Percentiles rank a stretch among this genome's conserved stretches.
Conservation (phyloP, 2,329 filamentous ascomycete genomes). For the Trichoderma breve region DNA sequence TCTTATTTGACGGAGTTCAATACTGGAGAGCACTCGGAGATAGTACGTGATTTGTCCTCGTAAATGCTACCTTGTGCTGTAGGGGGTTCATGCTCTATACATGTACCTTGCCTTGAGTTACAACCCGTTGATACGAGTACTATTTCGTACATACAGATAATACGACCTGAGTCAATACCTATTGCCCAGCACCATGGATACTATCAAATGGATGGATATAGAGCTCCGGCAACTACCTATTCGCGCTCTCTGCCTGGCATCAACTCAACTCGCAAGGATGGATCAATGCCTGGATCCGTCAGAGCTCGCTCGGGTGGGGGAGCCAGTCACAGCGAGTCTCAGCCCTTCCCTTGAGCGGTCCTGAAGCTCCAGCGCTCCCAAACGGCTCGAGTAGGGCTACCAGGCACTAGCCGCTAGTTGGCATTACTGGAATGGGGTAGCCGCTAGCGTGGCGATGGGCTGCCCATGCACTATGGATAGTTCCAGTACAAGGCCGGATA, state of each 20-base stretch:
- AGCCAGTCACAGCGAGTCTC: too few relatives aligned
- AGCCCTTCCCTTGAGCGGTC: too few relatives aligned
- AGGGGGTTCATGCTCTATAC: not conserved
- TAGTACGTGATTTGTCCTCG: not conserved
- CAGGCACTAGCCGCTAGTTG: not conserved
- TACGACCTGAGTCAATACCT: not conserved
- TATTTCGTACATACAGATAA: not conserved
- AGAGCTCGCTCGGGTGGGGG: too few relatives aligned
- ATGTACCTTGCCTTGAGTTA: not conserved
- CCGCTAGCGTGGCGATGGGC: not conserved
- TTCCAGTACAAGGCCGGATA: not conserved
- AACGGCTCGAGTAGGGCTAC: not conserved
- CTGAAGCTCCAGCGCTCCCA: not conserved
- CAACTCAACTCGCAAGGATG: too few relatives aligned
- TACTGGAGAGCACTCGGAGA: not conserved
- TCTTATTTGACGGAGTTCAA: not conserved
- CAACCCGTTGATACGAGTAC: not conserved
- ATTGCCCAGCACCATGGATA: not conserved
- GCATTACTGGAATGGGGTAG: not conserved
- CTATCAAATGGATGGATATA: not conserved
- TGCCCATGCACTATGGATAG: too few relatives aligned
- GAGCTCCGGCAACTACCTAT: too few relatives aligned
- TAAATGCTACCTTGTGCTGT: not conserved
- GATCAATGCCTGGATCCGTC: too few relatives aligned
- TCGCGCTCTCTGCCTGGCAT: too few relatives aligned